Conservation (phyloP, 345 rosid species). For the Salix arbutifolia region DNA sequence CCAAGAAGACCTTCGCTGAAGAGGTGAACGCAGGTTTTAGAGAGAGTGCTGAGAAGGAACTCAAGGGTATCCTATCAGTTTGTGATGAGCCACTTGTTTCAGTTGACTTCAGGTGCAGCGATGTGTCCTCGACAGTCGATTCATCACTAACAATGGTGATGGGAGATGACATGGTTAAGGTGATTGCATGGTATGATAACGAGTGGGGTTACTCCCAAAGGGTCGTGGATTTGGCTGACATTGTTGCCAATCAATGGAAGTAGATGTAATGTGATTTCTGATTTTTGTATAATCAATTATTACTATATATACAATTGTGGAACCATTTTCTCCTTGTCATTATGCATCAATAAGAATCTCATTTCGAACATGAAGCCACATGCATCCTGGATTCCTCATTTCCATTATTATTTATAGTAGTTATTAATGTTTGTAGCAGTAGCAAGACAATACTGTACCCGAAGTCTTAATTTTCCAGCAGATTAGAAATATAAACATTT, state of each 20-base stretch:
- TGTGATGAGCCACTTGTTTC: constrained; percentile 97
- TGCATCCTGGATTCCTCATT: background rate
- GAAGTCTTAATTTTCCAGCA: too few relatives aligned
- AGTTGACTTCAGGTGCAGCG: constrained; percentile 87
- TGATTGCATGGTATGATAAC: constrained; percentile 95
- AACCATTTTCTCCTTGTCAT: constrained; percentile 5
- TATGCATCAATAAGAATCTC: constrained; percentile 21
- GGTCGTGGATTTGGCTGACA: constrained; percentile 92
- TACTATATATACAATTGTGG: constrained; percentile 10
- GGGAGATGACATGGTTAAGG: constrained; percentile 99
- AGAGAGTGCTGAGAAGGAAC: constrained; percentile 75
- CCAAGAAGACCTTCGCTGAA: constrained; percentile 90
- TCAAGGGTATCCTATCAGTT: constrained; percentile 71
- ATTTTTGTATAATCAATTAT: constrained; percentile 30
- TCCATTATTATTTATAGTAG: background rate
- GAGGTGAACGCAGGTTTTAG: constrained; percentile 92
- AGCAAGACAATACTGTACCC: too few relatives aligned
- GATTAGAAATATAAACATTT: too few relatives aligned
- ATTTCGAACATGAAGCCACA: constrained; percentile 5
- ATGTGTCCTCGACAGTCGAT: constrained; percentile 79
- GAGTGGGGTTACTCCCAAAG: constrained; percentile 99
- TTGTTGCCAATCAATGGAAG: constrained; percentile 86
- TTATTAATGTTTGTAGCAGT: too few relatives aligned
- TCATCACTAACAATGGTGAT: constrained; percentile 91
- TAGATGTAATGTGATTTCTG: constrained; percentile 27